These are phyloP conservation scores for Vitis hybrid DNA, from an alignment of 177 flowering plant species.

Conservation along the genomic window DNA sequence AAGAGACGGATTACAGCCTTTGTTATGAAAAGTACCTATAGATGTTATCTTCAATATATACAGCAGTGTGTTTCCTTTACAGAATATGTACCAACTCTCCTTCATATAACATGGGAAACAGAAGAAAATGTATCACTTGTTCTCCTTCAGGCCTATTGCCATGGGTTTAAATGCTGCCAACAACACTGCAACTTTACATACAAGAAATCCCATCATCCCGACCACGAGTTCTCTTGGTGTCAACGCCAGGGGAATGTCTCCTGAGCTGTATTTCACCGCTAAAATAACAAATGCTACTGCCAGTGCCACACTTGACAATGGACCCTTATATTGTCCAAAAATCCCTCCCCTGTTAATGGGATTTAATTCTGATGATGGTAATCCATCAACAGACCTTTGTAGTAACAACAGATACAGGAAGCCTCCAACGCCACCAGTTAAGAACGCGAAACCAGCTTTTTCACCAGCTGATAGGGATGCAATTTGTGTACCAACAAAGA, in stretches of 20 bases:
- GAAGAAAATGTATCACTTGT: slow-evolving; percentile 20
- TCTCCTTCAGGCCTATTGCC: slow-evolving; percentile 27
- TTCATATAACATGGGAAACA: neutral
- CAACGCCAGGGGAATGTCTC: slow-evolving; percentile 24
- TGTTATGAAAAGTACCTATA: neutral
- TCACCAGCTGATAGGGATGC: slow-evolving; percentile 45
- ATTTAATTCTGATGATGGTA: slow-evolving; percentile 39
- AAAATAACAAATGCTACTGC: slow-evolving; percentile 34
- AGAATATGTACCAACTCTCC: neutral
- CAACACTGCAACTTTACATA: slow-evolving; percentile 75
- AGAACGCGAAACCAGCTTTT: slow-evolving; percentile 49
- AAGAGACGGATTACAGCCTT: no score
- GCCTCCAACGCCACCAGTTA: slow-evolving; percentile 67
- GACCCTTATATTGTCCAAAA: slow-evolving; percentile 39
- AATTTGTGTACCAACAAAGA: slow-evolving; percentile 51
- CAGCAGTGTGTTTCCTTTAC: neutral
- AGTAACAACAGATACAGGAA: slow-evolving; percentile 67
- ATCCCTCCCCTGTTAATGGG: slow-evolving; percentile 15
- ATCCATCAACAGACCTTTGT: slow-evolving; percentile 79
- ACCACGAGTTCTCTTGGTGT: slow-evolving; percentile 61
- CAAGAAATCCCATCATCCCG: slow-evolving; percentile 77
- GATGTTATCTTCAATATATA: neutral
- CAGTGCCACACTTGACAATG: slow-evolving; percentile 49
- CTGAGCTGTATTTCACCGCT: slow-evolving; percentile 43
- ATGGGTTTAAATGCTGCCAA: slow-evolving; percentile 79